Base-by-base conservation (phyloP, 345 rosid genomes). In the Murraya paniculata region DNA sequence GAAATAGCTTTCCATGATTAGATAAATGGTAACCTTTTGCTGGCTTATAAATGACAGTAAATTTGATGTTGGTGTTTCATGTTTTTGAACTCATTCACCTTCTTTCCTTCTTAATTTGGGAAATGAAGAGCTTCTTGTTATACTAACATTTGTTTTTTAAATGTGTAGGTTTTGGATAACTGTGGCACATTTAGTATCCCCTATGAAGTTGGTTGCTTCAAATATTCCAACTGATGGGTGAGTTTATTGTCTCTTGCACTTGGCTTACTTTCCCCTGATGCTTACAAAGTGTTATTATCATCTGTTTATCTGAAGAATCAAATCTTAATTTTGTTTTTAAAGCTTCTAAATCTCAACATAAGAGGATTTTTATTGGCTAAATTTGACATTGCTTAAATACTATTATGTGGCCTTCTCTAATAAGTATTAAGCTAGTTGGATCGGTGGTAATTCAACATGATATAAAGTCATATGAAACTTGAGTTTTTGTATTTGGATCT, bases 121-220 rank as follows among this genome's bases (percentile, higher is more conserved):
- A 55, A 38, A 72, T 64, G 39, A 71, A 78, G 65, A 62, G 35
- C 35, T 55, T 62, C 19, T 72, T 28, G 56, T 39, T 74, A 9
- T 67, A n/a, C 61, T 58, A 75, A 69, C 39, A 35, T 28, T 57
- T 28, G 21, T 62, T 9, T 60, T 71, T 57, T n/a, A 16, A n/a
- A 41, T 75, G 55, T 68, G 31, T 78, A 84, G 87, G 70, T 84
- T 84, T 64, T 84, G 84, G 87, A 64, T 71, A 72, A 67, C 84
- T 18, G 57, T 53, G 31, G 72, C 68, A 39, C 68, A 81, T 39
- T 18, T 76, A 19, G 58, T 70, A 19, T 25, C 33, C 50, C 86
- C 86, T 1, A 61, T 70, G 71, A 83, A 77, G 79, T 74, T 83
- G 70, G 64, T 35, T 7, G 31, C 73, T 70, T 50, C 81, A 55